Evolutionary conservation across 352 stramenopile genomes (phyloP), one percentile per base, ranked within the genome.

Genomic region (Phytophthora colocasiae): DNA sequence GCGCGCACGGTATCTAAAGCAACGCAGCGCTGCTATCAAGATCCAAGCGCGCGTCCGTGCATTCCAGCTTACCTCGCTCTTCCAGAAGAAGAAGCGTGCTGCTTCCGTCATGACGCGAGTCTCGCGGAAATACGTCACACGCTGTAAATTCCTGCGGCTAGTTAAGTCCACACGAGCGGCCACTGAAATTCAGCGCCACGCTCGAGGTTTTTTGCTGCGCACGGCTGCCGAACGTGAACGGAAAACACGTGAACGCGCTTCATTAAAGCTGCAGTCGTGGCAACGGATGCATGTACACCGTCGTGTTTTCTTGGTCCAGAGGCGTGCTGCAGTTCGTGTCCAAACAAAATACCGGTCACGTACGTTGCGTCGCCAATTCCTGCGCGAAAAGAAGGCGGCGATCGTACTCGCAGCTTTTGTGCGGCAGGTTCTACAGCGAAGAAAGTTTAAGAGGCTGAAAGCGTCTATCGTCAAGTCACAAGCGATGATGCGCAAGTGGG

Each of bases 351-450:
- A 85, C 19, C 83, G 83, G 9, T 69, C 73, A 19, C 53, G 81
- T 12, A 73, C 63, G 7, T 58, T 61, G 12, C 81, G 80, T 14
- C 80, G 74, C 7, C 64, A 46, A 19, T 95, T 91, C 48, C 32
- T 90, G 9, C 44, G 47, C 5, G 70, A 77, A 19, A 85, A 83
- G 49, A 54, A 69, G 12, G 83, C 85, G 4, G 83, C 77, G 4
- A 90, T 92, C 17, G 76, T 84, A n/a, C 27, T 93, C 8, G 73
- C 82, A 22, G 75, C 87, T 1, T 91, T 92, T 50, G 71, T 90
- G 6, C 87, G 87, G 1, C 87, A 95, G 59, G 59, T 86, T 47
- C 48, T 93, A 4, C 80, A 92, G 57, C 75, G 80, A 2, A 76
- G 73, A 11, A 80, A 83, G 47, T 95, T 95, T 50, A 75, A 69